Evolutionary conservation across 805 yeast species (phyloP).

Genomic region (Zygosaccharomyces bailii): DNA sequence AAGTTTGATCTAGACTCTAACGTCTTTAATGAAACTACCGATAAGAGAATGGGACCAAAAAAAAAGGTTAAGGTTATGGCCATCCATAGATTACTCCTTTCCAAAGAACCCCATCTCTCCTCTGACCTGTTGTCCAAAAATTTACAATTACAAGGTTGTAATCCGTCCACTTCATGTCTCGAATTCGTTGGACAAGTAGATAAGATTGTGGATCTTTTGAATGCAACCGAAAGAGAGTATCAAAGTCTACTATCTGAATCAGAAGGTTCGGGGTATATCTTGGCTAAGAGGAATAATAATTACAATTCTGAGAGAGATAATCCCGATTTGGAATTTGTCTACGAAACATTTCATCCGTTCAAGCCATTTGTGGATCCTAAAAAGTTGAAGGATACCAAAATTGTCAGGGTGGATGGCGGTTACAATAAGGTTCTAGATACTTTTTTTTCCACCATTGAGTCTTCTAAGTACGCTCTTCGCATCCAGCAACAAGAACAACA

Average conservation of each 20-base stretch:
- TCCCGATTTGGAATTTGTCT: slow-evolving; percentile 46
- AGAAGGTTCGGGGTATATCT: slow-evolving; percentile 55
- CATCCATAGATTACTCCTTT: slow-evolving; percentile 65
- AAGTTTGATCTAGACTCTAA: slow-evolving; percentile 14
- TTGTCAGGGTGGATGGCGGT: slow-evolving; percentile 48
- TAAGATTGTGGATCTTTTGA: slow-evolving; percentile 42
- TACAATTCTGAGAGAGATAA: slow-evolving; percentile 42
- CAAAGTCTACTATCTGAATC: slow-evolving; percentile 35
- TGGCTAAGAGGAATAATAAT: slow-evolving; percentile 56
- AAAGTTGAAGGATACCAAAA: slow-evolving; percentile 32
- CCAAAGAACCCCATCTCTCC: slow-evolving; percentile 69
- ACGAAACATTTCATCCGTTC: slow-evolving; percentile 71
- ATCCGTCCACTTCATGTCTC: slow-evolving; percentile 41
- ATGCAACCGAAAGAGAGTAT: slow-evolving; percentile 46
- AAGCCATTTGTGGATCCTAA: slow-evolving; percentile 44
- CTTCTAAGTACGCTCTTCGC: slow-evolving; percentile 69
- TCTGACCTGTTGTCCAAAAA: slow-evolving; percentile 69
- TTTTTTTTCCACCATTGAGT: slow-evolving; percentile 81
- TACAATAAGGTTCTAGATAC: slow-evolving; percentile 80
- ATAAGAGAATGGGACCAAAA: slow-evolving; percentile 13
- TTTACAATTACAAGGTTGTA: slow-evolving; percentile 45
- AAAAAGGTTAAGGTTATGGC: slow-evolving; percentile 50
- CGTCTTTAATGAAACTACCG: slow-evolving; percentile 4
- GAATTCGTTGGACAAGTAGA: slow-evolving; percentile 32
- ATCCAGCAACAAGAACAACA: slow-evolving; percentile 73